Percentiles rank a stretch among this genome's conserved stretches.
Conservation (phyloP, 331 rosid genomes). For the Acacia concinna region DNA sequence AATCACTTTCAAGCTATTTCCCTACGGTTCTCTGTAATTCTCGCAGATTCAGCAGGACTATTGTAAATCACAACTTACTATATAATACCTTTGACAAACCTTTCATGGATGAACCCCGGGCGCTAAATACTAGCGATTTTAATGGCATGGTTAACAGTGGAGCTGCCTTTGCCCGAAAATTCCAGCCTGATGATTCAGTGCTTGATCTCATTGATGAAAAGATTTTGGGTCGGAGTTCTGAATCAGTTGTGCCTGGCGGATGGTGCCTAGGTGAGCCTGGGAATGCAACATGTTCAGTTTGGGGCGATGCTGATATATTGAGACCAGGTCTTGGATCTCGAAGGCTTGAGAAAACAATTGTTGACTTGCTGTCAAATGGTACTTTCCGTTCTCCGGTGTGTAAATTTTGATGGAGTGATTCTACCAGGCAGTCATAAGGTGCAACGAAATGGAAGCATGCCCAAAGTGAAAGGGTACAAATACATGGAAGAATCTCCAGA, state of each 20-base stretch:
- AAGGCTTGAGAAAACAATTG: constrained; percentile 75
- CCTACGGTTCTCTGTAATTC: constrained; percentile 89
- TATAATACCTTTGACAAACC: constrained; percentile 44
- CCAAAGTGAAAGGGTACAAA: neutral
- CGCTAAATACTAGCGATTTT: constrained; percentile 51
- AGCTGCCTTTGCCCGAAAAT: constrained; percentile 75
- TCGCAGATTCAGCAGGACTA: constrained; percentile 62
- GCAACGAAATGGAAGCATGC: constrained; percentile 16
- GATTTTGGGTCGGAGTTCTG: constrained; percentile 49
- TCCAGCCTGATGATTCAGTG: constrained; percentile 55
- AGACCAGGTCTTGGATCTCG: constrained; percentile 80
- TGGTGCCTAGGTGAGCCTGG: constrained; percentile 91
- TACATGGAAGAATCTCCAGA: constrained; percentile 22
- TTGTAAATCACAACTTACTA: constrained; percentile 71
- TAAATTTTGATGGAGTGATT: constrained; percentile 49
- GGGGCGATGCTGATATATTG: constrained; percentile 93
- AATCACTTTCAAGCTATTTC: constrained; percentile 74
- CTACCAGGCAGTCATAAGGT: constrained; percentile 14
- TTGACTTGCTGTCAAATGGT: constrained; percentile 61
- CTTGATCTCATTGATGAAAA: constrained; percentile 79
- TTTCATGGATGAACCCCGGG: constrained; percentile 37
- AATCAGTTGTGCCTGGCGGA: constrained; percentile 78
- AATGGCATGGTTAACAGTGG: constrained; percentile 68
- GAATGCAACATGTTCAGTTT: constrained; percentile 68
- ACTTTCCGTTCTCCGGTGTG: constrained; percentile 56